phyloP scores from a whole-genome alignment of 2,329 filamentous ascomycete genomes.

The Byssoonygena ceratinophila region DNA sequence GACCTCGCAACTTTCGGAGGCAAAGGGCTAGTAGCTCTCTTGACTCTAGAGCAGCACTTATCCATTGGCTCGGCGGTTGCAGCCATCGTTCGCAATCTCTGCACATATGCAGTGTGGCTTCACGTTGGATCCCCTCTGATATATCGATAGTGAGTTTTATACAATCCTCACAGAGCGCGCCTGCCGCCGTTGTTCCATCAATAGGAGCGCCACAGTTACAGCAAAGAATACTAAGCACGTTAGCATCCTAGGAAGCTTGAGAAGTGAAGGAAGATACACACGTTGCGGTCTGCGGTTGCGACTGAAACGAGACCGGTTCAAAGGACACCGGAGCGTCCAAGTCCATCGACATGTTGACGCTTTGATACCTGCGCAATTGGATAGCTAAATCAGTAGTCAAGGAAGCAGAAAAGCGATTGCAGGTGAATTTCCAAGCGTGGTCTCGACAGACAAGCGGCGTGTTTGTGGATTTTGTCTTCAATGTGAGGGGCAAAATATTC shows the following conservation, averaged over 20 bases:
- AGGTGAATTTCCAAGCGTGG: too few relatives aligned
- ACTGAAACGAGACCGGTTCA: constrained; percentile 26
- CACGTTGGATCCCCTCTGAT: constrained; percentile 78
- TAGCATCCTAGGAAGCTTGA: neutral
- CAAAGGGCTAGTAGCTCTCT: constrained; percentile 87
- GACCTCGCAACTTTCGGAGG: constrained; percentile 71
- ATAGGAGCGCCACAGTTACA: constrained; percentile 96
- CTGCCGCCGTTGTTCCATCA: constrained; percentile 74
- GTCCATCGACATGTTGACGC: constrained; percentile 48
- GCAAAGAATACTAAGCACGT: constrained; percentile 64
- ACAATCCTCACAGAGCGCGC: constrained; percentile 90
- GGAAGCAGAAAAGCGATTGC: too few relatives aligned
- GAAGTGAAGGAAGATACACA: constrained; percentile 26
- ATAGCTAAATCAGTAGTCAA: neutral
- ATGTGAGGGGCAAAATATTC: constrained; percentile 3
- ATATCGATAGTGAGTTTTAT: constrained; percentile 92
- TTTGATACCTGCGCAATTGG: neutral
- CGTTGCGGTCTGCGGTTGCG: constrained; percentile 44
- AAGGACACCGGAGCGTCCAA: constrained; percentile 47
- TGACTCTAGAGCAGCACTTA: constrained; percentile 74
- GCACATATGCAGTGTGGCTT: constrained; percentile 83
- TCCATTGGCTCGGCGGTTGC: constrained; percentile 74
- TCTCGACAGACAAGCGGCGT: too few relatives aligned
- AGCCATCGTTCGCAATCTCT: constrained; percentile 91
- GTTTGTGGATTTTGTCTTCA: too few relatives aligned